These are phyloP conservation scores for Hyphopichia fennica DNA, from an alignment of 1,139 yeast genomes.

Conservation along the genomic window DNA sequence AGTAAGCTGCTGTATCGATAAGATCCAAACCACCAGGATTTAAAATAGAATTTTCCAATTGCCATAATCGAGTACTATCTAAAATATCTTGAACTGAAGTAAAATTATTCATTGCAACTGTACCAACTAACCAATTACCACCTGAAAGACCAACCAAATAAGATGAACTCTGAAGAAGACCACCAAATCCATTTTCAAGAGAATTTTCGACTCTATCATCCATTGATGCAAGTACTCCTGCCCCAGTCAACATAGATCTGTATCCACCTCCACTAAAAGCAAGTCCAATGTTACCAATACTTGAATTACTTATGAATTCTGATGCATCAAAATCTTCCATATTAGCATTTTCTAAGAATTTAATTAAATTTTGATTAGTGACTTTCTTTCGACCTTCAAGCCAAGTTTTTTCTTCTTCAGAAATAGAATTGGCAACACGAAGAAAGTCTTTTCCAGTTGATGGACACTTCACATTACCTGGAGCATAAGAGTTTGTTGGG, in stretches of 20 bases:
- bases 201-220: constrained; percentile 28
- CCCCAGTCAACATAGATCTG: constrained; percentile 47
- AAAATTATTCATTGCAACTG: constrained; percentile 77
- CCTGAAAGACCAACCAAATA: constrained; percentile 83
- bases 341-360: constrained; percentile 63
- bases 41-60: constrained; percentile 60
- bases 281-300: constrained; percentile 34
- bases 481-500: constrained; percentile 68
- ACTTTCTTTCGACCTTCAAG: constrained; percentile 50
- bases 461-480: constrained; percentile 64
- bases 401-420: constrained; percentile 44
- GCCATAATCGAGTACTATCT: constrained; percentile 61
- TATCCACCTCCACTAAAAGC: constrained; percentile 51
- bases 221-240: constrained; percentile 44
- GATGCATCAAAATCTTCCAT: constrained; percentile 63
- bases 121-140: constrained; percentile 83
- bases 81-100: constrained; percentile 65
- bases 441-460: constrained; percentile 16
- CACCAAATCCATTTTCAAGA: constrained; percentile 63
- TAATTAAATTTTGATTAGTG: constrained; percentile 56
- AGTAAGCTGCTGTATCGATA: constrained; percentile 55
- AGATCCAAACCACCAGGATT: constrained; percentile 72
- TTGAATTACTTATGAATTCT: constrained; percentile 39
- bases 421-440: constrained; percentile 29
- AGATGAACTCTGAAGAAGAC: constrained; percentile 70